Conservation (phyloP, 1,284 basidiomycete species). For the Cutaneotrichosporon arboriforme region DNA sequence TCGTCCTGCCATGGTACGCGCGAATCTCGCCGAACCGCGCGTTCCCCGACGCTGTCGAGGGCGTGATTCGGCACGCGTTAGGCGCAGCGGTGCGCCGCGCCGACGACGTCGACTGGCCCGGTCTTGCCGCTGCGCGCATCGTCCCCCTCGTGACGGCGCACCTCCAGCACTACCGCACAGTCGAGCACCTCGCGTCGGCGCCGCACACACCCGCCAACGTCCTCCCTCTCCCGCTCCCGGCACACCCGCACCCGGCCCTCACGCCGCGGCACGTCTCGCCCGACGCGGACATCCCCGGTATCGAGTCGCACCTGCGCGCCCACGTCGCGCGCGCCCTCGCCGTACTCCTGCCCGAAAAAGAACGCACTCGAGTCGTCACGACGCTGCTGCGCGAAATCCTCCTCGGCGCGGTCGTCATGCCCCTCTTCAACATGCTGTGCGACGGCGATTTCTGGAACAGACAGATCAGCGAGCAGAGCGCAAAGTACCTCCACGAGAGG, state of each 20-base stretch:
- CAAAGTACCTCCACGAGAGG: conserved; percentile 41
- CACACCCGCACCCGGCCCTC: conserved; percentile 65
- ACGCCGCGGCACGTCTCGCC: conserved; percentile 58
- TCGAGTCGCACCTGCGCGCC: conserved; percentile 73
- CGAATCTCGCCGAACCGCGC: conserved; percentile 75
- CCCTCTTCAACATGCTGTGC: conserved; percentile 82
- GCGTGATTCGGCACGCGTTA: conserved; percentile 63
- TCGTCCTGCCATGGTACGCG: conserved; percentile 78
- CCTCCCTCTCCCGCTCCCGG: conserved; percentile 32
- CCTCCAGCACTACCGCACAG: conserved; percentile 82
- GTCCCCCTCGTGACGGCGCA: conserved; percentile 82
- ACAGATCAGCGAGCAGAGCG: conserved; percentile 66
- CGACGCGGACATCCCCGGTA: conserved; percentile 79
- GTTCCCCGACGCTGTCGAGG: conserved; percentile 78
- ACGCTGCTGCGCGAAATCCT: conserved; percentile 76
- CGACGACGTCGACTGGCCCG: conserved; percentile 64
- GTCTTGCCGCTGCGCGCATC: conserved; percentile 72
- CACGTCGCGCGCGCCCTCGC: conserved; percentile 67
- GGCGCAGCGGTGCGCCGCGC: conserved; percentile 57
- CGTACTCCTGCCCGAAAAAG: conserved; percentile 67
- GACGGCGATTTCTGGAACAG: conserved; percentile 97
- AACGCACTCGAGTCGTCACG: conserved; percentile 64
- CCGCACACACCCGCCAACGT: conserved; percentile 46
- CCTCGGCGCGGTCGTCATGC: conserved; percentile 73
- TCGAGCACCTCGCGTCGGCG: conserved; percentile 57